Conservation (phyloP, 345 rosid species). For the Corchorus capsularis region DNA sequence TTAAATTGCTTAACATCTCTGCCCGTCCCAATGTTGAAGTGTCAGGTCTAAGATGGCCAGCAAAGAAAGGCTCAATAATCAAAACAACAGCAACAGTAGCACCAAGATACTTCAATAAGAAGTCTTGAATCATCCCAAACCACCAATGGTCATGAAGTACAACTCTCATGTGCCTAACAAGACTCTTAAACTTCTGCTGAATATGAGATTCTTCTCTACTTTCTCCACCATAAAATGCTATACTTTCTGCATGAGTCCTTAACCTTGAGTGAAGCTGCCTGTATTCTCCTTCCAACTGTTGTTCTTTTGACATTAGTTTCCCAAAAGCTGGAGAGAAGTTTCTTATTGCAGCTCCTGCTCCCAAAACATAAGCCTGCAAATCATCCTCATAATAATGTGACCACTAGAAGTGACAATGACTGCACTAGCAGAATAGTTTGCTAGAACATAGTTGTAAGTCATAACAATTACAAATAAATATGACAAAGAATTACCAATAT, state of each 20-base stretch:
- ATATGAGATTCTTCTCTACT: conserved; percentile 85
- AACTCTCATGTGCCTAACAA: conserved; percentile 65
- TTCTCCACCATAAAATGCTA: conserved; percentile 99
- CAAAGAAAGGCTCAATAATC: conserved; percentile 95
- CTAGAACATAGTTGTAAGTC: not conserved
- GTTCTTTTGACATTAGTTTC: conserved; percentile 88
- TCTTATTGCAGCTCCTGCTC: conserved; percentile 83
- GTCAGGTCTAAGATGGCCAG: conserved; percentile 90
- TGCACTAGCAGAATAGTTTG: not conserved
- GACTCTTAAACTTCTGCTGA: conserved; percentile 77
- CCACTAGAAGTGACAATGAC: conserved; percentile 11
- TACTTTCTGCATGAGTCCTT: conserved; percentile 98
- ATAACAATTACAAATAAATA: conserved; percentile 10
- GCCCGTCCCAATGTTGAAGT: conserved; percentile 93
- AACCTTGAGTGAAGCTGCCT: conserved; percentile 93
- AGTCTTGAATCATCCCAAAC: conserved; percentile 99
- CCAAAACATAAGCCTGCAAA: conserved; percentile 83
- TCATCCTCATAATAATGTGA: conserved; percentile 20
- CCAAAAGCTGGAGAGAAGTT: conserved; percentile 97
- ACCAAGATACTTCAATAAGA: conserved; percentile 91
- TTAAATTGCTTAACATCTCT: conserved; percentile 94
- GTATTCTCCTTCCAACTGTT: conserved; percentile 98
- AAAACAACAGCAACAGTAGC: conserved; percentile 93
- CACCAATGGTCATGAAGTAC: conserved; percentile 99
- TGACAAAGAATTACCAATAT: conserved; percentile 65